Base-by-base conservation (phyloP, 2,329 filamentous ascomycete genomes). In the Beauveria sp. region DNA sequence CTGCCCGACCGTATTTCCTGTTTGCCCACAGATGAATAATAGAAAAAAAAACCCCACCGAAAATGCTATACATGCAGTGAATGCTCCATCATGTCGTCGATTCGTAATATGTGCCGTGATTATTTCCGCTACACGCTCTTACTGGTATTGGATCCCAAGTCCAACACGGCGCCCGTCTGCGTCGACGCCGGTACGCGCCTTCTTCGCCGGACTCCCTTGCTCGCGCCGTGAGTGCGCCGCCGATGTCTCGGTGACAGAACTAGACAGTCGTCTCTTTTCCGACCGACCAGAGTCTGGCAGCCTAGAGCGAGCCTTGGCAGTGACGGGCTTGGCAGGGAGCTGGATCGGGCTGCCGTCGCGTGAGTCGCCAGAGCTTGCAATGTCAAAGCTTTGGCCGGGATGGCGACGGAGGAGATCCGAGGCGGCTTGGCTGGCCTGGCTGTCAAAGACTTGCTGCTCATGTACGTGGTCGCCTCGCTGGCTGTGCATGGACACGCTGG, bases 341-440 rank as follows among this genome's bases (percentile, higher is more conserved):
- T 1, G 40, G 12, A 71, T 71, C 1, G 79, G 78, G 9, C 78
- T 78, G 20, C 65, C 77, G 51, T 80, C 78, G 28, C 77, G 73
- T 16, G 76, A 78, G 7, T 70, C 75, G 2, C 71, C 71, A 1
- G 79, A 77, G 63, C 73, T 74, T 0, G 75, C 77, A 3, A 80
- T 74, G 47, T 83, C 82, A 26, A 83, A 81, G 64, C 79, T 82
- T 69, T 80, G 76, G 10, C 79, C 75, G 1, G 81, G 74, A 56
- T 84, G 79, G 43, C 84, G 81, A 18, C 88, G 86, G 64, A 91
- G 80, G 85, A 93, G 86, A 66, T 86, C 86, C 2, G 87, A 86
- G 2, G 91, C 91, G 50, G 86, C 85, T 65, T 90, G 88, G 68
- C 88, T 93, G 9, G 91, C 90, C 68, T 90, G 89, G 62, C 88